These are phyloP conservation scores for Scleroderma citrinum DNA, from an alignment of 768 basidiomycete species.

Conservation along the genomic window DNA sequence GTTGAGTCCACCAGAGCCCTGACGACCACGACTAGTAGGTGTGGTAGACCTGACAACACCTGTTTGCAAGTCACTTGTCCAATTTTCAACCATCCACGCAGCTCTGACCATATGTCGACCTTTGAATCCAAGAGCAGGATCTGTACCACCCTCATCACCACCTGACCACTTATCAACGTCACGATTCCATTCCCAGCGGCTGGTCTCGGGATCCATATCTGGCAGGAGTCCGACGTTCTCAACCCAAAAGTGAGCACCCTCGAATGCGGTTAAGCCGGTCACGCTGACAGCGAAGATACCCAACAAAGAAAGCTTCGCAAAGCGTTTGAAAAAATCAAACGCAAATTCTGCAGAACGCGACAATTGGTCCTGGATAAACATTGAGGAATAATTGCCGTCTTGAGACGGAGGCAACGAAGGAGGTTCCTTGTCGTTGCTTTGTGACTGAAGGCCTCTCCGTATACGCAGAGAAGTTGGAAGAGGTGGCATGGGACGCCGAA, in stretches of 20 bases:
- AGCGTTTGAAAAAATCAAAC: conserved; percentile 39
- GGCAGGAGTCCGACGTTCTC: conserved; percentile 46
- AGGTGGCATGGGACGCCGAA: not conserved
- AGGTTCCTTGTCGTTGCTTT: conserved; percentile 6
- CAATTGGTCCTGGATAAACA: conserved; percentile 30
- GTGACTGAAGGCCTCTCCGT: conserved; percentile 13
- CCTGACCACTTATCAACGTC: conserved; percentile 61
- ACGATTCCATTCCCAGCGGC: conserved; percentile 63
- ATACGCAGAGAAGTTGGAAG: not conserved
- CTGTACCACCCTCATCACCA: conserved; percentile 58
- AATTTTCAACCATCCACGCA: conserved; percentile 68
- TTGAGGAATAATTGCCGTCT: conserved; percentile 2
- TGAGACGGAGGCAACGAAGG: conserved; percentile 4
- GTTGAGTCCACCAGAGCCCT: conserved; percentile 33
- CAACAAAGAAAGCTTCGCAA: conserved; percentile 45
- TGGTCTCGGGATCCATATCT: conserved; percentile 46
- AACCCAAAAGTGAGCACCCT: conserved; percentile 57
- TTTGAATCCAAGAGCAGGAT: conserved; percentile 56
- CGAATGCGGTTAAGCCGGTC: conserved; percentile 44
- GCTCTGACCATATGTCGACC: conserved; percentile 58
- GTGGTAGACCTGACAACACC: conserved; percentile 35
- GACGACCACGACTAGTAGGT: conserved; percentile 26
- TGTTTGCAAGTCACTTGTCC: conserved; percentile 45
- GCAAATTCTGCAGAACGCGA: conserved; percentile 33
- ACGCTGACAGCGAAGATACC: conserved; percentile 38